Evolutionary conservation across 2,329 filamentous ascomycete species (phyloP).

Genomic region (Chaetomium strumarium): DNA sequence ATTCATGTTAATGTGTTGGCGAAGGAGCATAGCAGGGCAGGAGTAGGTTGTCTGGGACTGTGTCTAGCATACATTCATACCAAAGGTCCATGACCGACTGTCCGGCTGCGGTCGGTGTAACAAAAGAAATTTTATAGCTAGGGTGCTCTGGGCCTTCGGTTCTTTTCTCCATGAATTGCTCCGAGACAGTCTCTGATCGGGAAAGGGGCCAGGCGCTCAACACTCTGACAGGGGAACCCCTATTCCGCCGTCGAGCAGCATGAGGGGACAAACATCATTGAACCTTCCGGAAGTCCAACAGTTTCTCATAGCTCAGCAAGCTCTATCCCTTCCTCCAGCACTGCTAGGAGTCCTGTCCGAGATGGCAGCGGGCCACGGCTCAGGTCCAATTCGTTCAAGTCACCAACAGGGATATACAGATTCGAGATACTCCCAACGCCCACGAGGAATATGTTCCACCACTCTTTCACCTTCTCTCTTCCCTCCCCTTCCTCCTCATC

Average conservation of each 20-base stretch:
- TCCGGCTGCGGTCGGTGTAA: slow-evolving; percentile 2
- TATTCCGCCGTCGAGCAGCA: no score
- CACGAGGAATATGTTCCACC: neutral
- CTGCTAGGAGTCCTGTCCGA: neutral
- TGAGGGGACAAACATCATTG: no score
- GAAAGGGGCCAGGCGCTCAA: neutral
- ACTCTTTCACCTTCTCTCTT: neutral
- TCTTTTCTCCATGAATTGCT: neutral
- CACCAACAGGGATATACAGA: slow-evolving; percentile 17
- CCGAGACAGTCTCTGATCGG: neutral
- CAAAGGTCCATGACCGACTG: neutral
- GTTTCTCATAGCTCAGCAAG: neutral
- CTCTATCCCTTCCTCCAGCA: neutral
- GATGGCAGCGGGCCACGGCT: neutral
- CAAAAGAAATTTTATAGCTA: slow-evolving; percentile 6
- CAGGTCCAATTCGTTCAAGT: slow-evolving; percentile 16
- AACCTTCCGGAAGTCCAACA: neutral
- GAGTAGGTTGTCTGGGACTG: neutral
- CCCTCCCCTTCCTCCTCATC: neutral
- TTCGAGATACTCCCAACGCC: slow-evolving; percentile 14
- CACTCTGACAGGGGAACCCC: no score
- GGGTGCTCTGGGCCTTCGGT: neutral
- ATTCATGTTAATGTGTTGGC: neutral
- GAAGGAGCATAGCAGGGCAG: neutral
- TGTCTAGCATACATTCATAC: neutral